phyloP scores from a whole-genome alignment of 1,284 basidiomycete genomes.

The Athelia psychrophila region DNA sequence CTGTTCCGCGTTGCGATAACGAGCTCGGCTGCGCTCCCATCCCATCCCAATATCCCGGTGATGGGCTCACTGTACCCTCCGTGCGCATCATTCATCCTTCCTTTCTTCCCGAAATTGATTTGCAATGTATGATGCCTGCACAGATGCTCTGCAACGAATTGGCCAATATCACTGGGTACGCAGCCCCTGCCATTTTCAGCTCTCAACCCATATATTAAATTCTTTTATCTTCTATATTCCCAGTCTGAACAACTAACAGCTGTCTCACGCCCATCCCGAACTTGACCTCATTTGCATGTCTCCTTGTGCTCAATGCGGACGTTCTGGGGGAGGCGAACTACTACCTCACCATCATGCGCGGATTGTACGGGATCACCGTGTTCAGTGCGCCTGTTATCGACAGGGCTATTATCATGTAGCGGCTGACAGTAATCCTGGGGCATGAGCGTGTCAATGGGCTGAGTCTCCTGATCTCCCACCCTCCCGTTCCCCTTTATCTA shows the following conservation, averaged over 20 bases:
- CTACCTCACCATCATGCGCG: conserved; percentile 25
- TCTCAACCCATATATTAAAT: too few relatives aligned
- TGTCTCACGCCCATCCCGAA: conserved; percentile 31
- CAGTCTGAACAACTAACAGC: background rate
- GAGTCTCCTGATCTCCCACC: too few relatives aligned
- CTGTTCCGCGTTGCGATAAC: conserved; percentile 43
- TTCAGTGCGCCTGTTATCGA: conserved; percentile 46
- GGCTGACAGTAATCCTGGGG: conserved; percentile 33
- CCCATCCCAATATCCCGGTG: conserved; percentile 44
- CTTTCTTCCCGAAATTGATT: background rate
- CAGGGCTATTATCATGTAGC: conserved; percentile 39
- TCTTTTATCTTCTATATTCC: background rate
- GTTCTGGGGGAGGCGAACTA: conserved; percentile 32
- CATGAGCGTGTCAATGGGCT: conserved; percentile 36
- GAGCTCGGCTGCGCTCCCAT: conserved; percentile 41
- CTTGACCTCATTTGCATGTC: conserved; percentile 30
- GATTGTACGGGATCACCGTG: conserved; percentile 38
- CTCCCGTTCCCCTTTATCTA: too few relatives aligned
- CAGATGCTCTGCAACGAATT: conserved; percentile 29
- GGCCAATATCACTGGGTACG: conserved; percentile 6
- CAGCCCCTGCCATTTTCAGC: background rate
- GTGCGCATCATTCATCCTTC: conserved; percentile 22
- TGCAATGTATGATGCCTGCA: conserved; percentile 26
- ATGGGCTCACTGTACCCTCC: conserved; percentile 41
- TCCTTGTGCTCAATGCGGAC: conserved; percentile 25